A percentile compares a stretch with the other conserved stretches of the same genome.
phyloP scores from a whole-genome alignment of 768 basidiomycete genomes.

The Austroboletus eburneus region DNA sequence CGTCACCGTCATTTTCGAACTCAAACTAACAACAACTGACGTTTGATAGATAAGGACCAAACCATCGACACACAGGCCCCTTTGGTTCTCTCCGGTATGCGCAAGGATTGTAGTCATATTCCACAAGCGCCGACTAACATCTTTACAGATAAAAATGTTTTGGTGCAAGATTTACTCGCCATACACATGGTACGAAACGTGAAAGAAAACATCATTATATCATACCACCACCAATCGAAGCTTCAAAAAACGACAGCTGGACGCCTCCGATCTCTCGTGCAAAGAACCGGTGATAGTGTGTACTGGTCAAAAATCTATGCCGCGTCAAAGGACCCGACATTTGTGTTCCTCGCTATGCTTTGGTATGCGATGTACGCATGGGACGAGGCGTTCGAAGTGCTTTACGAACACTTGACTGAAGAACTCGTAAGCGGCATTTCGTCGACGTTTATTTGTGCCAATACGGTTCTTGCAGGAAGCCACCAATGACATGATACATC shows the following conservation, averaged over 20 bases:
- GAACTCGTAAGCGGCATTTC: background rate
- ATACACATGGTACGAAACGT: conserved; percentile 47
- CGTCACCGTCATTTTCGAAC: background rate
- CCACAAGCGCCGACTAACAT: background rate
- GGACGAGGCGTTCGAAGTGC: conserved; percentile 54
- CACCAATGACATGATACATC: too few species aligned
- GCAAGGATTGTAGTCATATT: background rate
- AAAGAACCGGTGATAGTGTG: conserved; percentile 30
- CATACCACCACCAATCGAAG: conserved; percentile 28
- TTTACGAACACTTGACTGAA: conserved; percentile 40
- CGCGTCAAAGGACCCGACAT: conserved; percentile 45
- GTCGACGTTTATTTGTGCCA: background rate
- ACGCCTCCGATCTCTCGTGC: conserved; percentile 27
- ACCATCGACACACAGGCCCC: conserved; percentile 53
- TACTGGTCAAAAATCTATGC: conserved; percentile 34
- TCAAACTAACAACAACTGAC: background rate
- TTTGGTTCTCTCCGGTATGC: conserved; percentile 35
- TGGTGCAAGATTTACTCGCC: conserved; percentile 45
- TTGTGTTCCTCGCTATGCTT: conserved; percentile 47
- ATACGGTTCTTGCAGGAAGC: too few species aligned
- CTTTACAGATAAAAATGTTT: conserved; percentile 14
- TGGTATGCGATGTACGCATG: conserved; percentile 62
- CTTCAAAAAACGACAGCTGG: conserved; percentile 20
- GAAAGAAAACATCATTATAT: conserved; percentile 21
- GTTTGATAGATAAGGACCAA: conserved; percentile 17